Conservation (phyloP, 768 basidiomycete species). For the Leccinum truebloodii region DNA sequence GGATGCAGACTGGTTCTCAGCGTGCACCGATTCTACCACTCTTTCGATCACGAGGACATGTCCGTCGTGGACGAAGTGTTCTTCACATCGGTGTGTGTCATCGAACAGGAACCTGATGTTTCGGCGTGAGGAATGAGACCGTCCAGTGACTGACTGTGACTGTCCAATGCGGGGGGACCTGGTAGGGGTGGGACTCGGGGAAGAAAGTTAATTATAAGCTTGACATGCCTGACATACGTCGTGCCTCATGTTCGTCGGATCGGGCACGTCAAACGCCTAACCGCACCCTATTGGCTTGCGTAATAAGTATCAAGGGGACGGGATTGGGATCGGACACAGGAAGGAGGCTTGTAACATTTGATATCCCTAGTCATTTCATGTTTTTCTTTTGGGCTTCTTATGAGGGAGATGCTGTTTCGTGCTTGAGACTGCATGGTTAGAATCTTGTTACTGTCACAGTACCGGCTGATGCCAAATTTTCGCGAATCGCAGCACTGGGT, state of each 20-base stretch:
- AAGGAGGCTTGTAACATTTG: too few species aligned
- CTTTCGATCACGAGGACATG: not conserved
- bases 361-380: not conserved
- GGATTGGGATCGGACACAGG: too few species aligned
- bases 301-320: not conserved
- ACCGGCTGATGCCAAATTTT: too few species aligned
- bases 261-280: not conserved
- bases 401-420: not conserved
- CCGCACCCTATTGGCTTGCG: not conserved
- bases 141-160: not conserved
- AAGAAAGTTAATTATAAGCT: not conserved
- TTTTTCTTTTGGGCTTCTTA: not conserved
- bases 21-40: conserved; percentile 1
- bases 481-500: not conserved
- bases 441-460: too few species aligned
- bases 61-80: not conserved
- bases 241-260: not conserved
- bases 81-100: conserved; percentile 1
- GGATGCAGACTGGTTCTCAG: conserved; percentile 11
- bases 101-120: conserved; percentile 1
- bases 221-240: not conserved
- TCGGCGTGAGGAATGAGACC: not conserved
- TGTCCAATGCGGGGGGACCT: not conserved
- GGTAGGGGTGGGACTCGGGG: not conserved
- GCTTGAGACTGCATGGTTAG: too few species aligned